Evolutionary conservation across 768 basidiomycete genomes (phyloP).

Genomic region (Coprinellus micaceus): DNA sequence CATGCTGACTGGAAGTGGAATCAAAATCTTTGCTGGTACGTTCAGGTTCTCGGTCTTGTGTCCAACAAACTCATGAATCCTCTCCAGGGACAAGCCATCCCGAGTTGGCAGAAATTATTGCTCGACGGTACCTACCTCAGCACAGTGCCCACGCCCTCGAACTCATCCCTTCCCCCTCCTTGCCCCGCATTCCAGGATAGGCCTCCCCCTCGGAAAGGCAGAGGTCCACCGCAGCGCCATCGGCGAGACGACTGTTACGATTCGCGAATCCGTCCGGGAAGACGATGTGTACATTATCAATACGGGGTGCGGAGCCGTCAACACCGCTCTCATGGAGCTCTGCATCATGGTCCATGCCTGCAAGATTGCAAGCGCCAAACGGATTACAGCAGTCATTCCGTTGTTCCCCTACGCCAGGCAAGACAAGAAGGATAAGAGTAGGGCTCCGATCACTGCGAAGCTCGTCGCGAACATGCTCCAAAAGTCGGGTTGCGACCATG

Average conservation of each 20-base stretch:
- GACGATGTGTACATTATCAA: conserved; percentile 99
- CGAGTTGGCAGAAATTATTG: conserved; percentile 90
- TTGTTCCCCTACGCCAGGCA: conserved; percentile 96
- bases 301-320: conserved; percentile 81
- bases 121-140: conserved; percentile 82
- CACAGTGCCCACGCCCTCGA: conserved; percentile 18
- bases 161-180: conserved; percentile 14
- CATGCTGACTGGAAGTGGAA: conserved; percentile 55
- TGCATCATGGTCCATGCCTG: conserved; percentile 99
- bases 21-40: conserved; percentile 56
- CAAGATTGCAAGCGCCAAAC: conserved; percentile 97
- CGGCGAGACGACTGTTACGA: conserved; percentile 88
- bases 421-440: conserved; percentile 99
- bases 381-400: conserved; percentile 98
- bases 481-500: conserved; percentile 91
- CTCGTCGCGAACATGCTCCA: conserved; percentile 97
- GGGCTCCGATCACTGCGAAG: conserved; percentile 97
- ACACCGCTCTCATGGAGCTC: conserved; percentile 95
- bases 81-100: conserved; percentile 87
- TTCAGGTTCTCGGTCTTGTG: conserved; percentile 10
- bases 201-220: conserved; percentile 82
- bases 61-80: neutral
- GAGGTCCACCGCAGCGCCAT: conserved; percentile 86
- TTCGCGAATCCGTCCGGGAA: conserved; percentile 93
- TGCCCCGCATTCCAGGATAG: conserved; percentile 58